phyloP scores from a whole-genome alignment of 495 filamentous ascomycete genomes.

The Talaromyces adpressus region DNA sequence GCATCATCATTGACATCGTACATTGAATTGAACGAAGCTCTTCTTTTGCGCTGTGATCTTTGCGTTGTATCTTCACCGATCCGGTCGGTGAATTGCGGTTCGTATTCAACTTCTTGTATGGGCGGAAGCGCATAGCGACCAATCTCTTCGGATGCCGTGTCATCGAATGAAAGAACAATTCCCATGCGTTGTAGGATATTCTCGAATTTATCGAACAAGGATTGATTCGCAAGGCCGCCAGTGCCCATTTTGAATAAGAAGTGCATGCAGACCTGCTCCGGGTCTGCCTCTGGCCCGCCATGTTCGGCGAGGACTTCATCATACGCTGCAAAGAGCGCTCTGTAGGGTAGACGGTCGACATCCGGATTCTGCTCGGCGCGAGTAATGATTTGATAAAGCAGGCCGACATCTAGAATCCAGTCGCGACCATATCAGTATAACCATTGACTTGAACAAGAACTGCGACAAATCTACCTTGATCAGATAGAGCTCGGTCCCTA shows the following conservation, averaged over 20 bases:
- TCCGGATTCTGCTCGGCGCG: conserved; percentile 61
- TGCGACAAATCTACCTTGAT: conserved; percentile 47
- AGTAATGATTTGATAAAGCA: conserved; percentile 69
- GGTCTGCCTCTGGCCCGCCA: conserved; percentile 55
- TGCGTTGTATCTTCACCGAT: conserved; percentile 12
- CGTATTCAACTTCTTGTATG: neutral
- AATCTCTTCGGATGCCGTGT: conserved; percentile 16
- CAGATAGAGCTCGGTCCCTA: conserved; percentile 46
- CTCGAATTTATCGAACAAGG: conserved; percentile 61
- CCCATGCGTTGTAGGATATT: conserved; percentile 55
- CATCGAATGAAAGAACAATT: conserved; percentile 58
- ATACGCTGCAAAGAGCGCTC: conserved; percentile 75
- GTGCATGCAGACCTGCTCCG: conserved; percentile 67
- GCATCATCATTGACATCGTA: conserved; percentile 46
- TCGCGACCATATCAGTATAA: neutral
- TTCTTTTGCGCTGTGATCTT: conserved; percentile 31
- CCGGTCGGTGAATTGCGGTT: neutral
- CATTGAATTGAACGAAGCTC: conserved; percentile 51
- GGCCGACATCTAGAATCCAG: conserved; percentile 56
- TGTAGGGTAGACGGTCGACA: conserved; percentile 59
- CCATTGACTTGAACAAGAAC: neutral
- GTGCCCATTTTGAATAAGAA: conserved; percentile 77
- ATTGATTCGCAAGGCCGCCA: conserved; percentile 33
- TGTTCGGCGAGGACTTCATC: conserved; percentile 61
- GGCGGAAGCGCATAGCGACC: neutral